phyloP scores from a whole-genome alignment of 345 rosid genomes.

The Combretum micranthum region DNA sequence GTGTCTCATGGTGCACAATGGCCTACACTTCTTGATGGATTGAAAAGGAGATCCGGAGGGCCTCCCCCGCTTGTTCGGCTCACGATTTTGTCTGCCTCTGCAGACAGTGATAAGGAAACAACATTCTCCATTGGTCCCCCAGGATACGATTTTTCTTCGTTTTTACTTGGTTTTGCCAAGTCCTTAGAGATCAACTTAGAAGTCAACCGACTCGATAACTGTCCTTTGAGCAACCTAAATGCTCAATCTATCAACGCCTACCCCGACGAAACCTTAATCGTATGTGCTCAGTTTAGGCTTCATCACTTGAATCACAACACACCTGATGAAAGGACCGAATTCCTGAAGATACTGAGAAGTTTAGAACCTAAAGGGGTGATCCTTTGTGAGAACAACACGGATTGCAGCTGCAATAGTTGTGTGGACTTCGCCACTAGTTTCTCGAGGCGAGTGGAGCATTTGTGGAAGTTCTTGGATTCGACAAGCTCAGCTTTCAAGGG shows the following conservation, averaged over 20 bases:
- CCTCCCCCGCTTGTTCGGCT: constrained; percentile 63
- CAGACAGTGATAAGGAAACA: constrained; percentile 24
- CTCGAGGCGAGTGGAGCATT: constrained; percentile 50
- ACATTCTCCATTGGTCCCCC: constrained; percentile 73
- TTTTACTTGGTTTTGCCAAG: constrained; percentile 60
- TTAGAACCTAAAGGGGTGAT: constrained; percentile 60
- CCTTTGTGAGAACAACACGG: constrained; percentile 58
- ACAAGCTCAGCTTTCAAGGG: constrained; percentile 75
- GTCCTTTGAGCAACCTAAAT: constrained; percentile 29
- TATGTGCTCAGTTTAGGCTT: constrained; percentile 73
- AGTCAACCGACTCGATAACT: constrained; percentile 41
- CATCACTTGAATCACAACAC: constrained; percentile 49
- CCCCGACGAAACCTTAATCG: constrained; percentile 50
- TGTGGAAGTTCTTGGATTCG: constrained; percentile 86
- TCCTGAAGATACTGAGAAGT: constrained; percentile 30
- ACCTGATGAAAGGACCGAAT: constrained; percentile 47
- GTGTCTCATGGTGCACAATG: constrained; percentile 95
- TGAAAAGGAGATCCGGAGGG: constrained; percentile 57
- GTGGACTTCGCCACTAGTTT: constrained; percentile 60
- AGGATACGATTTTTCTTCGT: constrained; percentile 42
- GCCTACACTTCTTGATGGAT: constrained; percentile 83
- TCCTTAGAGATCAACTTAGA: constrained; percentile 61
- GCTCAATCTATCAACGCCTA: constrained; percentile 30
- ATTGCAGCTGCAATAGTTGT: constrained; percentile 47
- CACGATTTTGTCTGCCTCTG: constrained; percentile 38